Evolutionary conservation across 2,329 filamentous ascomycete species (phyloP).

Genomic region (Paracoccidioides lutzii): DNA sequence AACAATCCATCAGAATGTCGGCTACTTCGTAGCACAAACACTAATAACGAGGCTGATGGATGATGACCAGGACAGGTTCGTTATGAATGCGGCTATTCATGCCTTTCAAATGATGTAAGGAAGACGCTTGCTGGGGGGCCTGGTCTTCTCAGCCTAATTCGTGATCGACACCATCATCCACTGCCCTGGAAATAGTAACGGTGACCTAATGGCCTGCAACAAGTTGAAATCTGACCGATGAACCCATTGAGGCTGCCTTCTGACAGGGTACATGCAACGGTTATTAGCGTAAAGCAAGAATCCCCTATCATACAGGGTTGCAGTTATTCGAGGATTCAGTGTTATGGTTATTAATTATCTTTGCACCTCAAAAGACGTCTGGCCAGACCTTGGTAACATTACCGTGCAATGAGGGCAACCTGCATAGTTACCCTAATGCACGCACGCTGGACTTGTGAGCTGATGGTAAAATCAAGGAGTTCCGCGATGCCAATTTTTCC

Average conservation of each 20-base stretch:
- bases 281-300: neutral
- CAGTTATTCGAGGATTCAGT: neutral
- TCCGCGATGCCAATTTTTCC: neutral
- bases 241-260: neutral
- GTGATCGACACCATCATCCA: constrained; percentile 8
- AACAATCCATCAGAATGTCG: neutral
- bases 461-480: neutral
- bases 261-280: neutral
- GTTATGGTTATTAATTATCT: neutral
- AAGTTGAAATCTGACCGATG: neutral
- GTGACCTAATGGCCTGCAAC: neutral
- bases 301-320: neutral
- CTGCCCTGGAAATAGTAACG: constrained; percentile 4
- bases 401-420: neutral
- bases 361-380: neutral
- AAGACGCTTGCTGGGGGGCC: constrained; percentile 1
- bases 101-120: neutral
- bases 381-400: neutral
- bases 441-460: neutral
- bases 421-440: neutral
- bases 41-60: neutral
- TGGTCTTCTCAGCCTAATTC: constrained; percentile 4
- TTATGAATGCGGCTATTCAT: too few relatives aligned
- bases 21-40: neutral
- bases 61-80: neutral